Percentiles rank a stretch among this genome's conserved stretches.
Conservation (phyloP, 1,139 yeast species). For the Meyerozyma carpophila region DNA sequence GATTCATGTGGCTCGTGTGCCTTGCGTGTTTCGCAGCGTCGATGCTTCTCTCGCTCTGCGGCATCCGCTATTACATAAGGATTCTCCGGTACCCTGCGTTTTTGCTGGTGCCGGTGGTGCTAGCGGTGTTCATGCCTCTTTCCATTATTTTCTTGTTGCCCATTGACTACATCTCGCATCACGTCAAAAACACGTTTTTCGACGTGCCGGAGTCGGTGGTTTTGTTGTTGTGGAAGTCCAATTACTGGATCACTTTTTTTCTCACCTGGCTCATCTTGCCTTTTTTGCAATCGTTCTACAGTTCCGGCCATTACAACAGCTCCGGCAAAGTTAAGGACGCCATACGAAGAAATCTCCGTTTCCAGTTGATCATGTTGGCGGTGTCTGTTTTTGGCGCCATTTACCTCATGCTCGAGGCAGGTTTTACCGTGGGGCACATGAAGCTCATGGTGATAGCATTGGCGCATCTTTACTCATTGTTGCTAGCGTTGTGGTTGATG, state of each 20-base stretch:
- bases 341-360: slow-evolving; percentile 49
- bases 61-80: slow-evolving; percentile 34
- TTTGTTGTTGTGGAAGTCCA: slow-evolving; percentile 59
- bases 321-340: slow-evolving; percentile 50
- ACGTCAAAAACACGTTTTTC: slow-evolving; percentile 21
- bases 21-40: slow-evolving; percentile 24
- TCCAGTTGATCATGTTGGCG: slow-evolving; percentile 53
- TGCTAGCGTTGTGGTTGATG: slow-evolving; percentile 77
- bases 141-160: slow-evolving; percentile 39
- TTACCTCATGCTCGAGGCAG: slow-evolving; percentile 58
- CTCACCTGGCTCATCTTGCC: slow-evolving; percentile 76
- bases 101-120: slow-evolving; percentile 26
- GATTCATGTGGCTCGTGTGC: slow-evolving; percentile 24
- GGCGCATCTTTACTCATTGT: slow-evolving; percentile 74
- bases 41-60: slow-evolving; percentile 26
- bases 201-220: slow-evolving; percentile 39
- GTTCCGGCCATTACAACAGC: slow-evolving; percentile 59
- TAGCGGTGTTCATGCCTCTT: slow-evolving; percentile 41
- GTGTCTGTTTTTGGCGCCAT: slow-evolving; percentile 51
- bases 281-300: slow-evolving; percentile 63
- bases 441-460: slow-evolving; percentile 69
- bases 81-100: slow-evolving; percentile 31
- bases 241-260: slow-evolving; percentile 75
- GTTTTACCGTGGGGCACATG: slow-evolving; percentile 52
- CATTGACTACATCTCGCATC: slow-evolving; percentile 35